A percentile compares a stretch with the other conserved stretches of the same genome.
These are phyloP conservation scores for Coemansia brasiliensis DNA, from an alignment of 192 early-diverging fungal genomes.

Conservation along the genomic window DNA sequence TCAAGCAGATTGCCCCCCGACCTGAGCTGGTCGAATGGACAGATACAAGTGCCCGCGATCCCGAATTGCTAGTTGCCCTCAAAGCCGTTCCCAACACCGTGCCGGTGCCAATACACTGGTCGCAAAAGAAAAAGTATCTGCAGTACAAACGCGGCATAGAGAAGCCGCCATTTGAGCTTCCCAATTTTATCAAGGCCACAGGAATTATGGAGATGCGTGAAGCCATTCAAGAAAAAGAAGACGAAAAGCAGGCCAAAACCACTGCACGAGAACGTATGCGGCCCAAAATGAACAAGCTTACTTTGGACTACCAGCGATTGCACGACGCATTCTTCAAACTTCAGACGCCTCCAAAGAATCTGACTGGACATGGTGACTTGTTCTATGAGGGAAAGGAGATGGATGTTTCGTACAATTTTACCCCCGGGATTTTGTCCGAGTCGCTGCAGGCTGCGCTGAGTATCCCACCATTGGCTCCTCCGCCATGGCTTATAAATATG, in stretches of 20 bases:
- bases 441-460: constrained; percentile 84
- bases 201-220: constrained; percentile 97
- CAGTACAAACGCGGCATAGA: constrained; percentile 97
- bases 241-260: constrained; percentile 72
- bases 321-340: constrained; percentile 97
- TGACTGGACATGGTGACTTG: constrained; percentile 47
- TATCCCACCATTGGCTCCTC: constrained; percentile 89
- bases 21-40: constrained; percentile 98
- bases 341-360: constrained; percentile 70
- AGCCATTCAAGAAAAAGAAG: constrained; percentile 85
- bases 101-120: constrained; percentile 94
- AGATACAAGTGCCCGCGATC: constrained; percentile 90
- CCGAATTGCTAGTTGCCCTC: constrained; percentile 84
- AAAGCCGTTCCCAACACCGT: constrained; percentile 93
- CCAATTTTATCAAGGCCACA: constrained; percentile 96
- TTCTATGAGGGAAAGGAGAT: constrained; percentile 98
- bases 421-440: constrained; percentile 83
- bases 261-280: constrained; percentile 84
- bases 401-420: constrained; percentile 81
- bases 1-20: constrained; percentile 87
- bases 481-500: constrained; percentile 98
- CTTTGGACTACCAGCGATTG: constrained; percentile 96
- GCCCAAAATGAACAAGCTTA: constrained; percentile 95
- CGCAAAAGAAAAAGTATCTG: constrained; percentile 93
- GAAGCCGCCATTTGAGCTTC: constrained; percentile 91